Evolutionary conservation across 176 grass and related monocot species (phyloP).

Genomic region (Zea mays): Zm-B73-REFERENCE-NAM-5.0 NC_050097.1:21355501-21356000

Average conservation of each 20-base stretch:
- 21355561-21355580: slow-evolving; percentile 30
- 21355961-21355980: background rate
- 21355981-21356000: background rate
- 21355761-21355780: slow-evolving; percentile 48
- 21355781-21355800: slow-evolving; percentile 74
- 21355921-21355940: background rate
- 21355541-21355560: slow-evolving; percentile 46
- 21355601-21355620: slow-evolving; percentile 94
- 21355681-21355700: slow-evolving; percentile 13
- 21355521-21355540: slow-evolving; percentile 45
- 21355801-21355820: slow-evolving; percentile 85
- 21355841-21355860: slow-evolving; percentile 44
- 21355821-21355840: slow-evolving; percentile 54
- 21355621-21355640: slow-evolving; percentile 90
- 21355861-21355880: background rate
- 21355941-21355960: background rate
- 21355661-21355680: slow-evolving; percentile 64
- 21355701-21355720: background rate
- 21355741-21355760: slow-evolving; percentile 53
- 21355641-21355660: slow-evolving; percentile 77
- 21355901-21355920: background rate
- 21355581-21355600: slow-evolving; percentile 58
- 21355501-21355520: slow-evolving; percentile 97
- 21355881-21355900: background rate
- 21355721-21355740: background rate